Evolutionary conservation across 805 yeast genomes (phyloP).

Genomic region (Saturnispora galanensis): DNA sequence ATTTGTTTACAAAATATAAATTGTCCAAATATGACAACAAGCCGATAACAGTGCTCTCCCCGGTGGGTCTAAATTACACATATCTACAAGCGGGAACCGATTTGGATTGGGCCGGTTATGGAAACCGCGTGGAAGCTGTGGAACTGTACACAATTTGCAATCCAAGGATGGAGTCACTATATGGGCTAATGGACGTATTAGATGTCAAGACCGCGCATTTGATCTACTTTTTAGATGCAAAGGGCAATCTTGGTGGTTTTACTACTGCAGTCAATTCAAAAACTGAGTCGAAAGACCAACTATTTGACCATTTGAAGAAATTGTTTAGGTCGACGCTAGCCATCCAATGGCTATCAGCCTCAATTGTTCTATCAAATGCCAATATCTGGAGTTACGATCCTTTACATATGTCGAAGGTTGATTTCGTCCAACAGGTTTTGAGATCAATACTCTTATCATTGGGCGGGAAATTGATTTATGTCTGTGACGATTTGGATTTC

Average conservation of each 20-base stretch:
- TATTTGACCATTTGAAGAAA: not conserved
- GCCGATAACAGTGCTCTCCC: too few relatives aligned
- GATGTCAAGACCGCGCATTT: not conserved
- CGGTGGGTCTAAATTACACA: constrained; percentile 6
- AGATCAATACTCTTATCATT: constrained; percentile 10
- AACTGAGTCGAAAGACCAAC: not conserved
- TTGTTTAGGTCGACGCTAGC: not conserved
- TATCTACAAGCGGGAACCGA: not conserved
- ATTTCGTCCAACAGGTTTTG: constrained; percentile 20
- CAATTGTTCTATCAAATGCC: constrained; percentile 8
- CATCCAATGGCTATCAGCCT: constrained; percentile 5
- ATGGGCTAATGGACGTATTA: not conserved
- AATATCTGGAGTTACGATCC: constrained; percentile 14
- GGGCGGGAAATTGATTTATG: too few relatives aligned
- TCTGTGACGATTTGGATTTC: too few relatives aligned
- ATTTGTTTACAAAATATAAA: too few relatives aligned
- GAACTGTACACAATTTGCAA: constrained; percentile 8
- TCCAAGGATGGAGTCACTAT: not conserved
- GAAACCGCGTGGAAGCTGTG: not conserved
- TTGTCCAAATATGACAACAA: too few relatives aligned
- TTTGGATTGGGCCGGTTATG: too few relatives aligned
- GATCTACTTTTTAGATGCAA: not conserved
- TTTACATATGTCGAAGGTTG: constrained; percentile 14
- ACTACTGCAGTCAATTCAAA: too few relatives aligned
- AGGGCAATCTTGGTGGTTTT: not conserved